Percentiles rank a stretch among this genome's conserved stretches.
Evolutionary conservation across 139 green algal species (phyloP).

Genomic region (Chlorella sorokiniana): DNA sequence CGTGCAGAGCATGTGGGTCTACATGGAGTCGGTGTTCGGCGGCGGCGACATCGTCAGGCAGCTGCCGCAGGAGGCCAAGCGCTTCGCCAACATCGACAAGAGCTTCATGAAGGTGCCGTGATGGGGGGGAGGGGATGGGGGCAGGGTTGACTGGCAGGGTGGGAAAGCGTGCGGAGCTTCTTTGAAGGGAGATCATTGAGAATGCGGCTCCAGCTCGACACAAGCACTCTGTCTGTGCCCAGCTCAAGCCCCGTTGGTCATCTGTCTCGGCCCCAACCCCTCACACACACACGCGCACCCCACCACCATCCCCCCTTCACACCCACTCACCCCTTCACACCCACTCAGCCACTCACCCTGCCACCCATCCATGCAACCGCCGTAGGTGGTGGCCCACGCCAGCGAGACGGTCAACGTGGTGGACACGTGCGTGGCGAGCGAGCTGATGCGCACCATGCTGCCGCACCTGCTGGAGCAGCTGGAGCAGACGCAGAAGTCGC

Average conservation of each 20-base stretch:
- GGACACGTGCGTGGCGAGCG: conserved; percentile 79
- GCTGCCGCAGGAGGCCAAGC: conserved; percentile 93
- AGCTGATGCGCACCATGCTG: conserved; percentile 93
- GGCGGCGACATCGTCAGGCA: conserved; percentile 97
- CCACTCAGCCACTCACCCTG: background rate
- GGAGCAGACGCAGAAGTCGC: conserved; percentile 94
- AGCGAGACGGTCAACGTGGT: conserved; percentile 86
- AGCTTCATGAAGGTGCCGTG: conserved; percentile 88
- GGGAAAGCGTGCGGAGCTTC: no score
- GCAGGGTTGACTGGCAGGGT: background rate
- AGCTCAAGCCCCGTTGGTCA: background rate
- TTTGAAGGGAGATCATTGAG: no score
- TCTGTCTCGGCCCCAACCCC: no score
- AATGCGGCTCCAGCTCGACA: background rate
- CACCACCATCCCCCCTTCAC: background rate
- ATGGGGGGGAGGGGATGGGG: background rate
- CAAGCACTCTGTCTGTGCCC: background rate
- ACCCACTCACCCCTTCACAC: background rate
- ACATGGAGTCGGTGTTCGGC: conserved; percentile 96
- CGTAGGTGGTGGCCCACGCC: conserved; percentile 81
- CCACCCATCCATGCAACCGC: background rate
- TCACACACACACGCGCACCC: background rate
- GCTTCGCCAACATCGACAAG: conserved; percentile 97
- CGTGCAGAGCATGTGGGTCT: conserved; percentile 95
- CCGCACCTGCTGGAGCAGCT: conserved; percentile 93